Percentiles rank a stretch among this genome's conserved stretches.
phyloP scores from a whole-genome alignment of 2,329 filamentous ascomycete species.

The Aspergillus proliferans region DNA sequence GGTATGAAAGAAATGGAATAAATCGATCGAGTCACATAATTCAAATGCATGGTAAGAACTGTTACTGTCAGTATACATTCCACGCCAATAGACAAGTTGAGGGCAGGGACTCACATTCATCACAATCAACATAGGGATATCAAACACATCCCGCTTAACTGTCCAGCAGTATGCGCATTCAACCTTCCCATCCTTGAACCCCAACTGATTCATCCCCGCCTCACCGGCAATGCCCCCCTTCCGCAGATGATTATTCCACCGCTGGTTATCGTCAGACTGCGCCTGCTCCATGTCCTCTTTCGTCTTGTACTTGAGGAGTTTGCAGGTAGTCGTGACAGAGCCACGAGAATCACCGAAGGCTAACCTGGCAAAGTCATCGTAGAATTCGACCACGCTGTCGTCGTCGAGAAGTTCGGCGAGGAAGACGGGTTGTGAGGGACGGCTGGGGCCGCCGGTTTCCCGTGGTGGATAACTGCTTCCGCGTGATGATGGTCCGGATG shows the following conservation, averaged over 20 bases:
- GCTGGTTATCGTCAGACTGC: constrained; percentile 43
- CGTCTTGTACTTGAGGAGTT: constrained; percentile 82
- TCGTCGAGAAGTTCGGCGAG: constrained; percentile 90
- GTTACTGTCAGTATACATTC: constrained; percentile 8
- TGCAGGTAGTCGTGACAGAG: constrained; percentile 74
- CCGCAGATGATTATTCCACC: constrained; percentile 36
- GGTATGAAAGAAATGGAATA: too few relatives aligned
- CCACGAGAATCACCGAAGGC: constrained; percentile 88
- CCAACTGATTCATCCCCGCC: constrained; percentile 72
- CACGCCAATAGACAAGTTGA: background rate
- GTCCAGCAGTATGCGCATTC: constrained; percentile 97
- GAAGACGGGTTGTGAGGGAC: constrained; percentile 71
- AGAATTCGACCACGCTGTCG: constrained; percentile 87
- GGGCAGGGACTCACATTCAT: constrained; percentile 74
- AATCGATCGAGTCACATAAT: constrained; percentile 4
- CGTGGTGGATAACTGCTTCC: constrained; percentile 48
- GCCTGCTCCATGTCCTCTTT: constrained; percentile 50
- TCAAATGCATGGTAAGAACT: constrained; percentile 45
- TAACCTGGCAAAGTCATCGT: constrained; percentile 87
- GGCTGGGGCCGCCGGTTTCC: constrained; percentile 35
- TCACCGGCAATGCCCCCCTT: constrained; percentile 43
- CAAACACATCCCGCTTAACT: constrained; percentile 92
- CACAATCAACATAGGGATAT: constrained; percentile 97
- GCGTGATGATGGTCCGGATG: constrained; percentile 37
- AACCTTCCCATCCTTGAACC: constrained; percentile 77